Percentiles rank a stretch among this genome's conserved stretches.
These are phyloP conservation scores for Rubroshorea leprosula DNA, from an alignment of 345 rosid genomes.

Conservation along the genomic window DNA sequence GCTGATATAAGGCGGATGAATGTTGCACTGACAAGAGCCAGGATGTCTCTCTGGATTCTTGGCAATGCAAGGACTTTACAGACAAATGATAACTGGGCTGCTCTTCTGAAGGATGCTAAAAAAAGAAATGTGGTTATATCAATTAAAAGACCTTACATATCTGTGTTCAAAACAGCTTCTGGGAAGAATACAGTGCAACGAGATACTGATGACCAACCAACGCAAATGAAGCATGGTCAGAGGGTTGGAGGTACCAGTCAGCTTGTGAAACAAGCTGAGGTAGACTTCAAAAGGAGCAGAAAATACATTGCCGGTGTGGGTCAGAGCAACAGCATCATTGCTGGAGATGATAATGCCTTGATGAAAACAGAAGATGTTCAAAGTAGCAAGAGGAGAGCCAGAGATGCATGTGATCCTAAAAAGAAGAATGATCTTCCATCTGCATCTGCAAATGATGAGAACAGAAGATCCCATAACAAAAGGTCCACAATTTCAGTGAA, in stretches of 20 bases:
- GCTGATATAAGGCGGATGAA: constrained; percentile 95
- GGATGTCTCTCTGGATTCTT: constrained; percentile 85
- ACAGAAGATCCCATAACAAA: constrained; percentile 21
- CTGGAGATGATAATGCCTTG: constrained; percentile 23
- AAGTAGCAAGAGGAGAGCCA: constrained; percentile 27
- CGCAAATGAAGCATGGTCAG: constrained; percentile 20
- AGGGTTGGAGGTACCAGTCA: constrained; percentile 17
- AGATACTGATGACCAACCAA: constrained; percentile 21
- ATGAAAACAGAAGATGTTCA: constrained; percentile 23
- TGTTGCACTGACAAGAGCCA: constrained; percentile 95
- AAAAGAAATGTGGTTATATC: constrained; percentile 65
- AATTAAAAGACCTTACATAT: constrained; percentile 49
- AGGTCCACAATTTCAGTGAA: constrained; percentile 17
- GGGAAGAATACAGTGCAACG: constrained; percentile 20
- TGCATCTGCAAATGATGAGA: constrained; percentile 28
- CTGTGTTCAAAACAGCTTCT: constrained; percentile 28
- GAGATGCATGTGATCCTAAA: constrained; percentile 20
- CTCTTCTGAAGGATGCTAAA: constrained; percentile 80
- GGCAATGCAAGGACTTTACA: constrained; percentile 79
- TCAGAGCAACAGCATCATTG: constrained; percentile 11
- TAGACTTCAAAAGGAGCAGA: constrained; percentile 17
- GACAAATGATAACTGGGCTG: constrained; percentile 70
- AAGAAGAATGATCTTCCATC: constrained; percentile 25
- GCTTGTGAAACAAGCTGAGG: constrained; percentile 24
- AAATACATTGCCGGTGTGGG: constrained; percentile 12